A percentile compares a stretch with the other conserved stretches of the same genome.
phyloP scores from a whole-genome alignment of 2,329 filamentous ascomycete species.

The Fusarium brevicatenulatum region DNA sequence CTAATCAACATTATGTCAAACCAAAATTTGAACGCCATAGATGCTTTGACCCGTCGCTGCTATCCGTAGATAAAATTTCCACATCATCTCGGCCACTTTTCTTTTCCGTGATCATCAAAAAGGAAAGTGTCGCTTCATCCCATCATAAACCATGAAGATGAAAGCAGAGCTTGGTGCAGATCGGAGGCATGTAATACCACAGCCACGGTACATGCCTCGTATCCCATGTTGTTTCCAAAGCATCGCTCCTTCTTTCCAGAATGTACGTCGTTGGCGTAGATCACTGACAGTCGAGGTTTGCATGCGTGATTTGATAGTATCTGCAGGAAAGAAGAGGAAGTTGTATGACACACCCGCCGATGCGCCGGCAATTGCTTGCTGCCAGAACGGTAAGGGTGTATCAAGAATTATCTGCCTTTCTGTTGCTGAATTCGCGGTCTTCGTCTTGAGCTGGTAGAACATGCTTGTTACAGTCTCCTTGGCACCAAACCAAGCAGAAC shows the following conservation, averaged over 20 bases:
- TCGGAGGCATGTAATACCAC: conserved; percentile 89
- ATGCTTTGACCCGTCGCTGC: conserved; percentile 24
- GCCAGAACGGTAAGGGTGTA: conserved; percentile 77
- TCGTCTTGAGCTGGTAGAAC: conserved; percentile 70
- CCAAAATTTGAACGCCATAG: conserved; percentile 33
- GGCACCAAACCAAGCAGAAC: conserved; percentile 93
- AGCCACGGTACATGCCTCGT: conserved; percentile 89
- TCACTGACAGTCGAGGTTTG: conserved; percentile 82
- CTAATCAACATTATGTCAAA: not conserved
- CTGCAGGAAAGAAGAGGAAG: conserved; percentile 95
- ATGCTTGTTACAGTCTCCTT: conserved; percentile 83
- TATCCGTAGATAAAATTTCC: conserved; percentile 5
- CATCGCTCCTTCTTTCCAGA: conserved; percentile 74
- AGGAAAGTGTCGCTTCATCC: conserved; percentile 76
- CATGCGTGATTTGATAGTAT: conserved; percentile 97
- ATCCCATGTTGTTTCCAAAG: conserved; percentile 88
- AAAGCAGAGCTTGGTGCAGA: conserved; percentile 96
- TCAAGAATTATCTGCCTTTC: conserved; percentile 56
- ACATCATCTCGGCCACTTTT: not conserved
- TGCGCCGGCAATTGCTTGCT: conserved; percentile 88
- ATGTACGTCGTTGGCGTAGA: conserved; percentile 68
- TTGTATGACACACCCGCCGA: conserved; percentile 94
- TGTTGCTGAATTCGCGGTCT: conserved; percentile 50
- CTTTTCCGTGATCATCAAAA: conserved; percentile 46
- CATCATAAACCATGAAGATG: conserved; percentile 96